Evolutionary conservation across 129 eudicot genomes (phyloP), one percentile per base, ranked within the genome.

Genomic region (Tagetes patula): DNA sequence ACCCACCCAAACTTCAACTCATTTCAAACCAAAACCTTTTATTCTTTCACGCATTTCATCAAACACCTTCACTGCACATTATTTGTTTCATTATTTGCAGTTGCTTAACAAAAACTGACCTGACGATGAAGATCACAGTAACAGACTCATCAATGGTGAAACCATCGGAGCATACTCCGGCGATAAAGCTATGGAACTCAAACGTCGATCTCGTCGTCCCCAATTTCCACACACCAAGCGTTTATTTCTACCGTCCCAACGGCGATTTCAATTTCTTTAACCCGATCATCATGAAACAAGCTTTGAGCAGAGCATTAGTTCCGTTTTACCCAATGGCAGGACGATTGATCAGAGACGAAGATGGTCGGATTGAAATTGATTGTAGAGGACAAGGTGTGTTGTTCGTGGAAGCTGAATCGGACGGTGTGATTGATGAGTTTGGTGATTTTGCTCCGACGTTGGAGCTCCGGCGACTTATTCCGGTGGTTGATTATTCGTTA

Each of bases 281-380:
- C 58, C 39, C 91, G 0, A 72, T 62, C 39, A 84, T 80, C 67
- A 74, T 90, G 7, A 82, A 79, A 67, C 79, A 76, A 3, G 89
- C 95, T 20, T 59, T 90, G 66, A 79, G 88, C 75, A 65, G 80
- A 12, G 88, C 81, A 5, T 78, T 90, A 65, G 94, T 90, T 39
- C 87, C 89, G 50, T 90, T 87, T 52, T 87, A 90, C 66, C 95
- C 95, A 0, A 83, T 87, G 95, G 95, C 80, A 1, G 96, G 96
- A 3, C 73, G 96, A 70, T 73, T 90, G 41, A 77, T 46, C 53
- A 53, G 88, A 49, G 90, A 90, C 71, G 89, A 87, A 37, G 92
- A 87, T 65, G 96, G 91, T 3, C 87, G 96, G 7, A 75, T 87
- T 2, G 91, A 90, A 82, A 87, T 90, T 56, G 83, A 90, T 69